Evolutionary conservation across 257 asterid species (phyloP).

Genomic region (Agastache rugosa): DNA sequence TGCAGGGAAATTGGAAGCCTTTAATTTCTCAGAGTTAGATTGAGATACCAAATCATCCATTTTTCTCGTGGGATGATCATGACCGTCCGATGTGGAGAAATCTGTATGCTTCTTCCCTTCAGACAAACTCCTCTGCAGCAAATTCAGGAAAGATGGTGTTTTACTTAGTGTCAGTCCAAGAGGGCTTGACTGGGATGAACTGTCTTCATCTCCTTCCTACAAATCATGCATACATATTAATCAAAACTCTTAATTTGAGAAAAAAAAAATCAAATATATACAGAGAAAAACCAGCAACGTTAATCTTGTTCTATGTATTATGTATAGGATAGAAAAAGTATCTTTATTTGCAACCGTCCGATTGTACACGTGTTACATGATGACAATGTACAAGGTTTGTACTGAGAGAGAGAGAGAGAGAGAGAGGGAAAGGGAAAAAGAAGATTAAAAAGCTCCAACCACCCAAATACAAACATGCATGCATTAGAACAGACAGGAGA

Average conservation of each 20-base stretch:
- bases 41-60: conserved; percentile 32
- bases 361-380: not conserved
- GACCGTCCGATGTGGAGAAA: not conserved
- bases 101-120: conserved; percentile 27
- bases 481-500: not conserved
- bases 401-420: not conserved
- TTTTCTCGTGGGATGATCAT: not conserved
- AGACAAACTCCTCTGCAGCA: conserved; percentile 33
- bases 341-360: not conserved
- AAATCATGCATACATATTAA: not conserved
- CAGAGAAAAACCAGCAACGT: no score
- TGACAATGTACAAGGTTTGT: no score
- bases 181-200: conserved; percentile 32
- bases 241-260: no score
- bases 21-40: conserved; percentile 49
- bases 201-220: conserved; percentile 42
- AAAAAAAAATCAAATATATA: no score
- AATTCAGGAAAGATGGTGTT: conserved; percentile 55
- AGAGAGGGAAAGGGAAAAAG: not conserved
- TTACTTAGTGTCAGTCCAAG: conserved; percentile 56
- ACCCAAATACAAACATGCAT: conserved; percentile 1
- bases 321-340: no score
- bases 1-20: conserved; percentile 75
- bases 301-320: no score
- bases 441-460: not conserved